Base-by-base conservation (phyloP, 2,329 filamentous ascomycete species). In the Microdochium bolleyi region DNA sequence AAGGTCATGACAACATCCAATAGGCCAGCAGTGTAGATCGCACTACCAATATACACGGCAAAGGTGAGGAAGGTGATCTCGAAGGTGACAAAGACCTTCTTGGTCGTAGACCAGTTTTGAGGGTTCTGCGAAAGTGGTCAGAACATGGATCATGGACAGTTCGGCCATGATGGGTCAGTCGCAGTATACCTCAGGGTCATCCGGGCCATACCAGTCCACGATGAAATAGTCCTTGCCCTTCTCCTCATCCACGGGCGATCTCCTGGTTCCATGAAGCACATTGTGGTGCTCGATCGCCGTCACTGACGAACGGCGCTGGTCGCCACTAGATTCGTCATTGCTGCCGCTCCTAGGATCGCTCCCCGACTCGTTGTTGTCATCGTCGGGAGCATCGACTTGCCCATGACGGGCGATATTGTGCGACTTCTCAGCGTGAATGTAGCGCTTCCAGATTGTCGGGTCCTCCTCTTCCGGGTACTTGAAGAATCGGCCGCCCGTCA, bases 181-280 rank as follows among this genome's bases (percentile, higher is more conserved):
- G 3, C 27, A 24, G 44, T 5, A 46, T 55, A 69, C 70, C 59
- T 73, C 71, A 52, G 65, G 65, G 58, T 80, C 78, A 53, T 75
- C 60, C 0, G 70, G 66, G 1, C 72, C 74, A 57, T 69, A 77
- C 78, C 78, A 82, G 34, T 71, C 67, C 7, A 82, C 70, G 5
- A 82, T 62, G 52, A 74, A 64, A 8, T 71, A 60, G 60, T 81
- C 75, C 54, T 64, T 69, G 1, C 77, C 76, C 56, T 79, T 80
- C 57, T 81, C 78, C 1, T 71, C 67, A 60, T 81, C 76, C 14
- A 78, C 16, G 56, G 7, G 32, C 38, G 5, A 27, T 48, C 2
- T 62, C 55, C 50, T 55, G 44, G 53, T 63, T 32, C 53, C 41
- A 49, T 55, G 22, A 46, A 53, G 25, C 38, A 57, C 30, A 22